phyloP scores from a whole-genome alignment of 1,284 basidiomycete species.

The Volvariella volvacea region DNA sequence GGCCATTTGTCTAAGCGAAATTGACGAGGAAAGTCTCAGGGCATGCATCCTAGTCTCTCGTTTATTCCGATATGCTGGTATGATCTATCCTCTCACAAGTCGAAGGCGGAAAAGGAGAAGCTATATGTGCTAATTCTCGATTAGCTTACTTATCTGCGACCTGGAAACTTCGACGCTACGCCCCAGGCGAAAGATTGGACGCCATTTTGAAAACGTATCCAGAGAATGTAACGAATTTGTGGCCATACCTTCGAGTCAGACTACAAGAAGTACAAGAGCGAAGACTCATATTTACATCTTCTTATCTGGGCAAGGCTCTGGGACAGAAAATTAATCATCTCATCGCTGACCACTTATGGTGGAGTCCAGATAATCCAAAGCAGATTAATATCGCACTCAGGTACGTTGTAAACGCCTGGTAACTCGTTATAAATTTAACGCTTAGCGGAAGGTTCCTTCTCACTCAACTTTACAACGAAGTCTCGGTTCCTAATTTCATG shows the following conservation, averaged over 20 bases:
- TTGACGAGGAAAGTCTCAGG: conserved; percentile 35
- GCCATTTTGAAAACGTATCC: conserved; percentile 30
- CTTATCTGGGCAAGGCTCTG: conserved; percentile 41
- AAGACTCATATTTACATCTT: conserved; percentile 30
- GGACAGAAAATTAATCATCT: conserved; percentile 15
- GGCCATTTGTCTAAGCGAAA: conserved; percentile 46
- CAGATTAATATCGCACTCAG: conserved; percentile 51
- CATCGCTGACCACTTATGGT: conserved; percentile 47
- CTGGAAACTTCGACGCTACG: conserved; percentile 36
- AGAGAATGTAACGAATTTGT: conserved; percentile 48
- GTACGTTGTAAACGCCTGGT: conserved; percentile 25
- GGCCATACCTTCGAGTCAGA: conserved; percentile 60
- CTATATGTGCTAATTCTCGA: neutral
- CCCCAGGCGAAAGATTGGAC: conserved; percentile 41
- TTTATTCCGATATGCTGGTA: conserved; percentile 62
- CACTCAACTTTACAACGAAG: conserved; percentile 53
- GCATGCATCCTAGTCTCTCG: conserved; percentile 46
- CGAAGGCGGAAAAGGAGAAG: neutral
- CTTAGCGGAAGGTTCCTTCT: conserved; percentile 65
- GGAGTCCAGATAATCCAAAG: conserved; percentile 47
- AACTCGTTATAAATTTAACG: too few species aligned
- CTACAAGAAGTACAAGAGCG: conserved; percentile 32
- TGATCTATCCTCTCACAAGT: conserved; percentile 1
- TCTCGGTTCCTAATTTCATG: conserved; percentile 33
- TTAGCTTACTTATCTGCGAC: conserved; percentile 58